Evolutionary conservation across 768 basidiomycete species (phyloP), one percentile per base, ranked within the genome.

Genomic region (Lactifluus echinatus): DNA sequence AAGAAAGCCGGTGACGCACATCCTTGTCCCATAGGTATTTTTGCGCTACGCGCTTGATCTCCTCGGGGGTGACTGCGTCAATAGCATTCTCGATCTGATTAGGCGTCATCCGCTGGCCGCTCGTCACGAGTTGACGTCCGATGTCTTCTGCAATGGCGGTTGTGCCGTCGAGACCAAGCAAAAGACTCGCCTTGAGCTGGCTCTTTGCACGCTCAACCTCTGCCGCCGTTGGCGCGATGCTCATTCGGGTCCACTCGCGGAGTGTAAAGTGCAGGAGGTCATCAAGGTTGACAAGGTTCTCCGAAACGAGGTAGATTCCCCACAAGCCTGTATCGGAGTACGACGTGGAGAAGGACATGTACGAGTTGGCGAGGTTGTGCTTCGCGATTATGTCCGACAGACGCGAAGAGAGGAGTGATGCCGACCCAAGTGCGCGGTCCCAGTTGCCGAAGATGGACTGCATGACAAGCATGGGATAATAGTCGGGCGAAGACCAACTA

Each of bases 401-500:
- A 50, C 87, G 84, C 50, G 93, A 96, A 59, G 90, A 93, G 62
- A 95, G 83, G 53, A 96, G 78, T 23, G 91, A 80, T 2, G 91
- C 86, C 47, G 92, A 83, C 65, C 95, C 96, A 65, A 98, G 84
- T 46, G 88, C 89, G 65, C 96, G 84, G 70, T 99, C 95, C 96
- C 96, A 99, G 82, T 98, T 99, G 62, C 96, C 96, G 74, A 98
- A 87, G 74, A 98, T 91, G 66, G 83, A 85, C 72, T 95, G 91
- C 86, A 96, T 90, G 69, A 92, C 93, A 75, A 97, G 84, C 94
- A 99, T 95, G 60, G 94, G 92, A 84, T 91, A 98, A 79, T 98
- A 98, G 74, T 99, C 96, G 28, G 95, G 93, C 10, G 89, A 93
- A 66, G 86, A 90, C 94, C 95, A 97, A 72, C 92, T 85, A 55